Evolutionary conservation across 345 rosid species (phyloP), one percentile per base, ranked within the genome.

Genomic region (Toxicodendron radicans): DNA sequence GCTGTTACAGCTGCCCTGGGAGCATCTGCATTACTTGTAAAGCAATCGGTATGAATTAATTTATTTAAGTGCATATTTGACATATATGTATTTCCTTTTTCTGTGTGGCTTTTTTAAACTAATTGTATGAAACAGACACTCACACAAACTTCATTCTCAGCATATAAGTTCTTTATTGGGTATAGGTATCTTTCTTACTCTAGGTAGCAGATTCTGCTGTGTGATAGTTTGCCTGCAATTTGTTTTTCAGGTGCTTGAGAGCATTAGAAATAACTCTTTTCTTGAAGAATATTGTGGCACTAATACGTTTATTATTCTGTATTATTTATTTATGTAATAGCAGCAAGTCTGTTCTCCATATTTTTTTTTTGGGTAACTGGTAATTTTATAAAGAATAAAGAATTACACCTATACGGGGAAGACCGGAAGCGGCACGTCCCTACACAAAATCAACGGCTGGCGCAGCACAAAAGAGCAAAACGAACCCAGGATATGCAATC

Each of bases 1-100:
- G 94, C 95, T 76, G 82, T 91, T 63, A 87, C 93, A 59, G 97
- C 94, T 81, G 99, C 99, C 70, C 75, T 95, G 71, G 99, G 99
- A 75, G 93, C 98, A 72, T 91, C 99, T 72, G 92, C 98, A 64
- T 83, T 91, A 53, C 83, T 95, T 54, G 86, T 82, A 70, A 86
- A 85, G 67, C 78, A 85, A 68, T 82, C 86, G 92, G 99, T 95
- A 87, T 48, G 74, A 65, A 52, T 70, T 76, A 71, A 41, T 73
- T 38, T 70, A 16, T 62, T 71, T 73, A 16, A 13, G 54, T 51
- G 54, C 18, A 16, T 51, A 14, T 3, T 51, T 13, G 16, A 17
- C 58, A 58, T 64, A 58, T 58, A 52, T 48, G 59, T 13, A 41
- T 61, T 38, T 7, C n/a, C 33, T 61, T 20, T 24, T 58, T 49